A percentile compares a stretch with the other conserved stretches of the same genome.
phyloP scores from a whole-genome alignment of 2,329 filamentous ascomycete genomes.

The Fusarium coicis region DNA sequence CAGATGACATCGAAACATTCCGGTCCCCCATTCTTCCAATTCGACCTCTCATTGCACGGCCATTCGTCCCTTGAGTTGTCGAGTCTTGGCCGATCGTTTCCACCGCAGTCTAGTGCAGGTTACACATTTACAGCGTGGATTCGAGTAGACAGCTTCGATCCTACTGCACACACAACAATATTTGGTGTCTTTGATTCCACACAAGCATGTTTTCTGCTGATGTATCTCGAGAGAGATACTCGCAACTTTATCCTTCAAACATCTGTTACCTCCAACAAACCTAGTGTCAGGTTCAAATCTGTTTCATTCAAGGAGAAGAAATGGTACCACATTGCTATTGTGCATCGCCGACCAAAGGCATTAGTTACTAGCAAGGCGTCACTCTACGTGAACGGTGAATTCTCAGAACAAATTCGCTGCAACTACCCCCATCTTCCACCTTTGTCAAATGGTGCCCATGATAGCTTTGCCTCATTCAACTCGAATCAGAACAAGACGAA shows the following conservation, averaged over 20 bases:
- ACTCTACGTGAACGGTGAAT: constrained; percentile 92
- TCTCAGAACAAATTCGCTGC: constrained; percentile 90
- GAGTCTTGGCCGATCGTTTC: constrained; percentile 86
- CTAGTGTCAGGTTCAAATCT: constrained; percentile 93
- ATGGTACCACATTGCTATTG: constrained; percentile 95
- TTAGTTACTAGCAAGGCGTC: constrained; percentile 83
- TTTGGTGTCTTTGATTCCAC: constrained; percentile 94
- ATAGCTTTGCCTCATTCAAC: constrained; percentile 77
- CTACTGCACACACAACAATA: constrained; percentile 87
- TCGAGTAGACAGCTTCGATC: constrained; percentile 86
- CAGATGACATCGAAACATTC: constrained; percentile 79
- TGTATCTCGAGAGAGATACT: constrained; percentile 93
- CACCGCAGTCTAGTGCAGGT: constrained; percentile 79
- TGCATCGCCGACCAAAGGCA: constrained; percentile 82
- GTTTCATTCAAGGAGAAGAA: constrained; percentile 76
- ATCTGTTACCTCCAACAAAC: constrained; percentile 84
- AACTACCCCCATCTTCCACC: constrained; percentile 85
- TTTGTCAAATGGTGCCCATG: constrained; percentile 68
- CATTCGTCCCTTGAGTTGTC: constrained; percentile 91
- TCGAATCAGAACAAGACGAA: constrained; percentile 67
- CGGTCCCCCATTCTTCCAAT: constrained; percentile 87
- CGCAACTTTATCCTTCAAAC: constrained; percentile 96
- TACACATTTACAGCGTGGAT: constrained; percentile 95
- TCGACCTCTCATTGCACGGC: constrained; percentile 88
- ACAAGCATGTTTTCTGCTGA: constrained; percentile 92